These are phyloP conservation scores for Serpula lacrymans DNA, from an alignment of 768 basidiomycete genomes.

Conservation along the genomic window DNA sequence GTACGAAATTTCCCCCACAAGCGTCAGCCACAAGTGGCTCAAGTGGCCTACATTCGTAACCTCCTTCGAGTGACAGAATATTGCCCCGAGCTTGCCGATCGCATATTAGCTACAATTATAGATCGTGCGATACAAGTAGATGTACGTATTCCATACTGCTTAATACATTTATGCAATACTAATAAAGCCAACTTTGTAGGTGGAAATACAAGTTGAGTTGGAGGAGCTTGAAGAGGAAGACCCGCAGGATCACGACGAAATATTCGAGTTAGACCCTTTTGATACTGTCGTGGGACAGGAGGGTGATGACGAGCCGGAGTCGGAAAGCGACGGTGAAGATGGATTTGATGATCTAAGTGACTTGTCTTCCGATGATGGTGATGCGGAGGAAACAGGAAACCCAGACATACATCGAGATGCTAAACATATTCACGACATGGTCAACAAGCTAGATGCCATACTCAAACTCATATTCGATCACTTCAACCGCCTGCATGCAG, in stretches of 20 bases:
- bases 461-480: conserved; percentile 83
- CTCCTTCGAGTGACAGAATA: conserved; percentile 78
- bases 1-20: conserved; percentile 91
- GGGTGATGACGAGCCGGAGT: conserved; percentile 50
- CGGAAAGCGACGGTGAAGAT: conserved; percentile 51
- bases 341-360: conserved; percentile 64
- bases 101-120: conserved; percentile 80
- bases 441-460: conserved; percentile 87
- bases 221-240: conserved; percentile 84
- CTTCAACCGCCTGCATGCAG: conserved; percentile 51
- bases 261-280: conserved; percentile 83
- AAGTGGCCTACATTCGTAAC: conserved; percentile 91
- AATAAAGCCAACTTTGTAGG: conserved; percentile 43
- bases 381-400: conserved; percentile 37
- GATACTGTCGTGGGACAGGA: conserved; percentile 82
- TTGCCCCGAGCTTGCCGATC: conserved; percentile 83
- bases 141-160: conserved; percentile 44
- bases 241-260: conserved; percentile 43
- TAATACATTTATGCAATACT: not conserved
- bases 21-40: conserved; percentile 72
- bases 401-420: conserved; percentile 46
- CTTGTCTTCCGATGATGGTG: conserved; percentile 67
- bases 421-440: conserved; percentile 79
- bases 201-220: conserved; percentile 94
- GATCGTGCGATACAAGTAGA: conserved; percentile 97